A percentile compares a stretch with the other conserved stretches of the same genome.
Conservation (phyloP, 2,329 filamentous ascomycete genomes). For the Xylariaceae sp. region DNA sequence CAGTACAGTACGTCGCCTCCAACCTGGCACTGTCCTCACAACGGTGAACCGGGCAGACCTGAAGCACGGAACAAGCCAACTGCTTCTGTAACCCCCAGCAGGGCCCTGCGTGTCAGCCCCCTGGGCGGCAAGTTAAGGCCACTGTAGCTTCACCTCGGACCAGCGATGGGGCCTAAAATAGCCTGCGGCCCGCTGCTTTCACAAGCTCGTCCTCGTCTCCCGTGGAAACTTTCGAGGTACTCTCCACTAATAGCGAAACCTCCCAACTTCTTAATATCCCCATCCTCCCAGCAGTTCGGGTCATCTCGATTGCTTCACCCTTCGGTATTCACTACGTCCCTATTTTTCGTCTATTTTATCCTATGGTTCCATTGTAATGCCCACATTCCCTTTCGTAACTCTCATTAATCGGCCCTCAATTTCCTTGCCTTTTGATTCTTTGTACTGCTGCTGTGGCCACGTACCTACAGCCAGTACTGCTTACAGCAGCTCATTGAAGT, state of each 20-base stretch:
- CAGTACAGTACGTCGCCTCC: neutral
- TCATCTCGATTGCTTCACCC: constrained; percentile 1
- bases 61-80: no score
- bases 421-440: constrained; percentile 16
- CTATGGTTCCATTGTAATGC: constrained; percentile 37
- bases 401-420: constrained; percentile 35
- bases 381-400: constrained; percentile 38
- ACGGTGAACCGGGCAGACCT: no score
- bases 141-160: constrained; percentile 32
- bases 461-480: no score
- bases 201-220: no score
- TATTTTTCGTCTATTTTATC: constrained; percentile 15
- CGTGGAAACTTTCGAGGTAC: no score
- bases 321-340: constrained; percentile 11
- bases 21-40: no score
- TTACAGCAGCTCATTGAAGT: neutral
- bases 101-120: neutral
- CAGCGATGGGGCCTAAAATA: constrained; percentile 15
- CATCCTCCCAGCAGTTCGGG: no score
- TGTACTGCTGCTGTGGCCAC: constrained; percentile 13
- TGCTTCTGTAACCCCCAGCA: neutral
- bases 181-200: constrained; percentile 9
- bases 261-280: no score
- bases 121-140: constrained; percentile 27
- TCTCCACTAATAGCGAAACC: no score